Percentiles rank a stretch among this genome's conserved stretches.
These are phyloP conservation scores for Rhododendron molle DNA, from an alignment of 148 eudicot genomes.

Conservation along the genomic window DNA sequence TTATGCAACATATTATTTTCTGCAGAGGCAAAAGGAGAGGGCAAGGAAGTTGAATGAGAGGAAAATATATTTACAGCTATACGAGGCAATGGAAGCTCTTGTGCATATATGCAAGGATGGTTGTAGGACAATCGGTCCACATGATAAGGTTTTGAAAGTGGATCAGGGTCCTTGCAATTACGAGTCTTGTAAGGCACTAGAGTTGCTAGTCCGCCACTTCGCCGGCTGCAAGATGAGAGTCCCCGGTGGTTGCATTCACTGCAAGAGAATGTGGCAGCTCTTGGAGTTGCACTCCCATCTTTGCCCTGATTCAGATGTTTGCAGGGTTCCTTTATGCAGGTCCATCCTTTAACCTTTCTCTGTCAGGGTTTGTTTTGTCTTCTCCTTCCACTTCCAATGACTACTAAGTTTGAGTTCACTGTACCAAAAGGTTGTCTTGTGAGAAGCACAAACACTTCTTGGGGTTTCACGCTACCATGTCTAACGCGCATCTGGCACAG, in stretches of 20 bases:
- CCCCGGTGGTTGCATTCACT: slow-evolving; percentile 74
- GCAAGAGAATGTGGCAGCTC: slow-evolving; percentile 95
- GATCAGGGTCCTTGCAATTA: slow-evolving; percentile 63
- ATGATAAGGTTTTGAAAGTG: slow-evolving; percentile 45
- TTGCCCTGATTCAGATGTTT: slow-evolving; percentile 58
- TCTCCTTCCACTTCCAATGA: background rate
- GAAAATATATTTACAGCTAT: slow-evolving; percentile 55
- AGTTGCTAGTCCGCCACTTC: slow-evolving; percentile 70
- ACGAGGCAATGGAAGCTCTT: slow-evolving; percentile 95
- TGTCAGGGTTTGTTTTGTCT: background rate
- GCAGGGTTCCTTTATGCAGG: slow-evolving; percentile 96
- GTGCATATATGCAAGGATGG: slow-evolving; percentile 91
- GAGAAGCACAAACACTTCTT: background rate
- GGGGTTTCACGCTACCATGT: background rate
- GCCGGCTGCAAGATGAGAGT: slow-evolving; percentile 77
- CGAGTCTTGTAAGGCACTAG: slow-evolving; percentile 67
- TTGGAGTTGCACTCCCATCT: slow-evolving; percentile 81
- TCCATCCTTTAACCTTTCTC: slow-evolving; percentile 11
- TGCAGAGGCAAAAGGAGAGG: slow-evolving; percentile 44
- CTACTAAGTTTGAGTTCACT: background rate
- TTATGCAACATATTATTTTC: background rate
- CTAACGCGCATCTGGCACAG: background rate
- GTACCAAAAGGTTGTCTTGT: background rate
- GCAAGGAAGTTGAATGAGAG: slow-evolving; percentile 50
- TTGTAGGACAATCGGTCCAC: slow-evolving; percentile 84